Percentiles rank a stretch among this genome's conserved stretches.
Conservation (phyloP, 768 basidiomycete genomes). For the Boletus edulis region DNA sequence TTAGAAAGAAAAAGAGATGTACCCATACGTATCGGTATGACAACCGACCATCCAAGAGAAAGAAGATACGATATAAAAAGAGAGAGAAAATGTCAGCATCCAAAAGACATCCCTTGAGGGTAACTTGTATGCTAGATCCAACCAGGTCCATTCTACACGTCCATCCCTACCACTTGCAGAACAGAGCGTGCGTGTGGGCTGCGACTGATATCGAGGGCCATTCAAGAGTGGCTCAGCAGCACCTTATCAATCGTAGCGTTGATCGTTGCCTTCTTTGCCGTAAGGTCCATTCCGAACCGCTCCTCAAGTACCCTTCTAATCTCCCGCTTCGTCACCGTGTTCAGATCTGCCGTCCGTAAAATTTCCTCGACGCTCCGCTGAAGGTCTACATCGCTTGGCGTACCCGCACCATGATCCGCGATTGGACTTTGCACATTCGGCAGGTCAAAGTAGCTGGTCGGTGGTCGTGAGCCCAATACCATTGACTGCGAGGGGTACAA, state of each 20-base stretch:
- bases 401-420: constrained; percentile 42
- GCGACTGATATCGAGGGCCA: background rate
- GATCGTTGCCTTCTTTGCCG: constrained; percentile 66
- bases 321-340: constrained; percentile 88
- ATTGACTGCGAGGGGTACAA: constrained; percentile 62
- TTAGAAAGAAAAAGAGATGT: background rate
- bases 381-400: constrained; percentile 68
- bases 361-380: constrained; percentile 73
- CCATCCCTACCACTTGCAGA: constrained; percentile 4
- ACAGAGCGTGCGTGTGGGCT: background rate
- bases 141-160: constrained; percentile 16
- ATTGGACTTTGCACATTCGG: constrained; percentile 47
- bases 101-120: constrained; percentile 7
- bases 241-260: constrained; percentile 76
- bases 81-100: constrained; percentile 10
- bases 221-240: constrained; percentile 49
- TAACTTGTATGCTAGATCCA: constrained; percentile 22
- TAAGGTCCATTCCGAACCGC: constrained; percentile 75
- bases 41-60: background rate
- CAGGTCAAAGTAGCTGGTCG: constrained; percentile 76
- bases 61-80: constrained; percentile 5
- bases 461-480: constrained; percentile 64
- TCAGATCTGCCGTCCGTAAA: constrained; percentile 77
- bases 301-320: constrained; percentile 83
- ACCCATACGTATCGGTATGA: background rate